Conservation (phyloP, 2,329 filamentous ascomycete species). For the Pseudogymnoascus sp. region DNA sequence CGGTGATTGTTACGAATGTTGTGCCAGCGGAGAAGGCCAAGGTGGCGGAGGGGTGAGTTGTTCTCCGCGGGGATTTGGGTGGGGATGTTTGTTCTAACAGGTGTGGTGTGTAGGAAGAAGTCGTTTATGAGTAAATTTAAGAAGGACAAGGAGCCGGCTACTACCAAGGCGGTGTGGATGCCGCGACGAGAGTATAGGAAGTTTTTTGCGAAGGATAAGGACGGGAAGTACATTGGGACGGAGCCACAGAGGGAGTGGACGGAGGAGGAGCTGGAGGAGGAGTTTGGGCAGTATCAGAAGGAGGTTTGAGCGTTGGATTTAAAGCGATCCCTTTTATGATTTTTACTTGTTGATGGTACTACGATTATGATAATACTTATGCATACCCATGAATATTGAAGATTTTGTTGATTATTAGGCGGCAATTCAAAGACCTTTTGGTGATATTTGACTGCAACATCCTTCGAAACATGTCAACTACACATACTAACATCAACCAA, state of each 20-base stretch:
- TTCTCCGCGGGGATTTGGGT: not conserved
- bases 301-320: not conserved
- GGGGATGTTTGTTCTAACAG: not conserved
- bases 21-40: constrained; percentile 8
- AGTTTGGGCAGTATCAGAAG: constrained; percentile 21
- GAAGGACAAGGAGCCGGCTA: not conserved
- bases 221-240: constrained; percentile 24
- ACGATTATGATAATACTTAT: not conserved
- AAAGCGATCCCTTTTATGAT: not conserved
- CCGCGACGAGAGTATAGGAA: constrained; percentile 25
- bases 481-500: not conserved
- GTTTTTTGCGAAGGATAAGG: constrained; percentile 24
- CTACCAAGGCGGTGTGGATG: constrained; percentile 26
- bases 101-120: not conserved
- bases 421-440: not conserved
- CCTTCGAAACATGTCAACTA: not conserved
- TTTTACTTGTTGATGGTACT: not conserved
- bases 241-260: constrained; percentile 25
- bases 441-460: not conserved
- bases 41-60: not conserved
- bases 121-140: constrained; percentile 14
- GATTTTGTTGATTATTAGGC: not conserved
- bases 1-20: constrained; percentile 22
- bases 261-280: constrained; percentile 24
- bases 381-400: not conserved